These are phyloP conservation scores for Komagataella kurtzmanii DNA, from an alignment of 805 yeast species.

Conservation along the genomic window DNA sequence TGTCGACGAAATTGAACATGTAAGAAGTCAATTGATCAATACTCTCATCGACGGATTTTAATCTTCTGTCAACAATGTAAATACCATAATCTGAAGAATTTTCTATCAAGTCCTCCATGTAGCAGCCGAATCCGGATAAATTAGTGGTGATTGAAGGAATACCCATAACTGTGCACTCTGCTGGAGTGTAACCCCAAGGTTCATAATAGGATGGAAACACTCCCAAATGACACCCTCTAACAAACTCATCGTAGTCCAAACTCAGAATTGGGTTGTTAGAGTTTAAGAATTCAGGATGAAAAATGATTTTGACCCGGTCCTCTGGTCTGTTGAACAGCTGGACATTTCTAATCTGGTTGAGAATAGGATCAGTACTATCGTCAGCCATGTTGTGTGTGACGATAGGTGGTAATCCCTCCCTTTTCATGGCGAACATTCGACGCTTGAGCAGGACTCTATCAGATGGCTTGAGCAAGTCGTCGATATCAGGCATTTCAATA, in stretches of 20 bases:
- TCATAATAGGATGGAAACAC: conserved; percentile 97
- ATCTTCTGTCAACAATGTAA: conserved; percentile 89
- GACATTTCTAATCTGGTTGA: conserved; percentile 84
- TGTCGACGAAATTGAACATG: conserved; percentile 80
- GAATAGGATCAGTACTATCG: conserved; percentile 81
- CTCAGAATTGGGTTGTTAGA: conserved; percentile 90
- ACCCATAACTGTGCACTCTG: conserved; percentile 99
- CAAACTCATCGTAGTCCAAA: conserved; percentile 93
- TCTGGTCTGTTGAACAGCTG: conserved; percentile 80
- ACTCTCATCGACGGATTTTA: conserved; percentile 85
- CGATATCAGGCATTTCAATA: conserved; percentile 50
- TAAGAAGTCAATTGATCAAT: conserved; percentile 80
- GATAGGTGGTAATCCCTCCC: conserved; percentile 85
- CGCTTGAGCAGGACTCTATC: conserved; percentile 85
- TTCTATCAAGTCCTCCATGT: conserved; percentile 95
- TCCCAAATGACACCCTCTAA: conserved; percentile 95
- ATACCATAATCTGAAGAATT: conserved; percentile 93
- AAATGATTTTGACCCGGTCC: conserved; percentile 88
- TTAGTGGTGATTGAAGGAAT: conserved; percentile 96
- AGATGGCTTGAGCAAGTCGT: conserved; percentile 72
- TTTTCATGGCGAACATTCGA: conserved; percentile 83
- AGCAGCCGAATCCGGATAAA: conserved; percentile 93
- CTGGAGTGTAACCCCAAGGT: conserved; percentile 99
- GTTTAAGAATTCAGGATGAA: conserved; percentile 95
- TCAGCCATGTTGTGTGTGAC: conserved; percentile 96